Base-by-base conservation (phyloP, 176 grass and related monocot genomes). In the Oryza nivara region DNA sequence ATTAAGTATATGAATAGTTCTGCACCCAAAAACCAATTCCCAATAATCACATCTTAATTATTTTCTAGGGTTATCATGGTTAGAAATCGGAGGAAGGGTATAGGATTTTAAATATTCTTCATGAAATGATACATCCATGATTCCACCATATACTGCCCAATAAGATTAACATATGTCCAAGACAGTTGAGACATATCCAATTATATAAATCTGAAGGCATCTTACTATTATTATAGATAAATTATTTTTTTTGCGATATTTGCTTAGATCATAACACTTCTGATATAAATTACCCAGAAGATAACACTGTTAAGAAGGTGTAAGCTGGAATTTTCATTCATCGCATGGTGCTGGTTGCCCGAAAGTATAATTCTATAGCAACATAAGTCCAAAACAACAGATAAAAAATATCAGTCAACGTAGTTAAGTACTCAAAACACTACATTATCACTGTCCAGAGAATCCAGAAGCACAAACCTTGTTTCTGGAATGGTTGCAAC, bases 381-480 rank as follows among this genome's bases (percentile, higher is more conserved):
- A 15, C 13, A 38, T 65, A 32, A 35, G 26, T 70, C 49, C 43
- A 65, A 72, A 81, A 63, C 0, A 26, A 75, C 16, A 45, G 45
- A 25, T 34, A 11, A 54, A 89, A 65, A 70, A 28, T 26, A 56
- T 66, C 20, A 77, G 38, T 68, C 43, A 15, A 80, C 81, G 41
- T 61, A 46, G 51, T 26, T 68, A 30, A 81, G 47, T 11, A 49
- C 32, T 72, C 43, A 26, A 60, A 20, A 76, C 13, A 51, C 19
- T 46, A 26, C 36, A 77, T 64, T 63, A 80, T 48, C 64, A 81
- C 63, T 58, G n/a, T 72, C 17, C 16, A 81, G 15, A 66, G 48
- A 85, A 47, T 60, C 17, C 17, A 80, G 65, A 67, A 60, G 25
- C 56, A 79, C 92, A 22, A 68, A 98, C 96, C 82, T 89, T 85